These are phyloP conservation scores for Oxytropis ochrocephala DNA, from an alignment of 306 rosid genomes.

Conservation along the genomic window DNA sequence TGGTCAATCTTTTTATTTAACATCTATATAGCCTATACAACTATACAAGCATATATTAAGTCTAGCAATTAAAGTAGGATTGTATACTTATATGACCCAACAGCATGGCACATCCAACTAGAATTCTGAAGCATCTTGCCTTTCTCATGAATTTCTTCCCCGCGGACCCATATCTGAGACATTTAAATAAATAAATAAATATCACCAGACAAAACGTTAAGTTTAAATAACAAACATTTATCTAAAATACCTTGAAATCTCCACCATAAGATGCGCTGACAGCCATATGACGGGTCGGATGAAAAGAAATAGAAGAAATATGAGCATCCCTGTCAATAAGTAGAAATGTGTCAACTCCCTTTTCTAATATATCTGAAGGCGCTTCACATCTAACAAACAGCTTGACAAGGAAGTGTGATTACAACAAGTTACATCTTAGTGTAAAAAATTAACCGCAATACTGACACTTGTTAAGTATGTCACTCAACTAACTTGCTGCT, in stretches of 20 bases:
- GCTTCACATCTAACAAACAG: slow-evolving; percentile 1
- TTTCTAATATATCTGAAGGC: slow-evolving; percentile 4
- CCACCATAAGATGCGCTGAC: slow-evolving; percentile 86
- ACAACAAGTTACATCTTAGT: background rate
- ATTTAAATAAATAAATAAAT: slow-evolving; percentile 19
- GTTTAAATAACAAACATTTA: background rate
- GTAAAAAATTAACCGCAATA: background rate
- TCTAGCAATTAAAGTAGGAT: slow-evolving; percentile 1
- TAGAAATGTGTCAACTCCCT: background rate
- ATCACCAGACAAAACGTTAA: background rate
- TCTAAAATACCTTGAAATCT: slow-evolving; percentile 76
- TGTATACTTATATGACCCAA: slow-evolving; percentile 93
- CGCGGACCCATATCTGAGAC: slow-evolving; percentile 78
- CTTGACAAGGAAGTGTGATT: slow-evolving; percentile 8
- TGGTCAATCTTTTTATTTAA: background rate
- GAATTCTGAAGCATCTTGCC: slow-evolving; percentile 38
- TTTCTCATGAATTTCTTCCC: slow-evolving; percentile 45
- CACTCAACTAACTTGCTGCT: background rate
- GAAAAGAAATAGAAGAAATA: slow-evolving; percentile 71
- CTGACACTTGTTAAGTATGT: background rate
- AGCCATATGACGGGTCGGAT: slow-evolving; percentile 67
- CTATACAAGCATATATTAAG: slow-evolving; percentile 4
- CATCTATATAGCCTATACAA: background rate
- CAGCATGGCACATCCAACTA: slow-evolving; percentile 92
- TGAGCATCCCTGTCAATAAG: slow-evolving; percentile 61